phyloP scores from a whole-genome alignment of 2,329 filamentous ascomycete genomes.

The Beauveria scarabaeidicola region DNA sequence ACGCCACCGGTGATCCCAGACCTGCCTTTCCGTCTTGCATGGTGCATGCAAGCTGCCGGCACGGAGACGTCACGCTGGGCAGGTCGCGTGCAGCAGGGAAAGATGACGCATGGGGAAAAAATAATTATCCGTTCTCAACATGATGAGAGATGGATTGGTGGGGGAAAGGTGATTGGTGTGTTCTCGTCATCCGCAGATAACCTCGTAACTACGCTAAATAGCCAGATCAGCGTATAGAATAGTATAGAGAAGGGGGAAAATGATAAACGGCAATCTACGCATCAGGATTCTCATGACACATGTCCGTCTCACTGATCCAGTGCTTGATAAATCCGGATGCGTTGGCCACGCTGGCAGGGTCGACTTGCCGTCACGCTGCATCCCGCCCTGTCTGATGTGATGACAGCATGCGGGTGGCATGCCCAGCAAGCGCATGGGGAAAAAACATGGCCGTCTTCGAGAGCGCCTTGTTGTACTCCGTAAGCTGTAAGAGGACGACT shows the following conservation, averaged over 20 bases:
- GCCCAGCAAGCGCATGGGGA: neutral
- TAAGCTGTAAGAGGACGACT: too few relatives aligned
- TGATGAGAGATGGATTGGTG: neutral
- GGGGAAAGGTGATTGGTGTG: neutral
- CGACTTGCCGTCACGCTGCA: neutral
- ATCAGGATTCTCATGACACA: too few relatives aligned
- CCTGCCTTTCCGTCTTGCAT: slow-evolving; percentile 5
- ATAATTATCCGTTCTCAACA: neutral
- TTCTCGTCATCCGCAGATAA: neutral
- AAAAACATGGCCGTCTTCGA: neutral
- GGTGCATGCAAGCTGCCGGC: slow-evolving; percentile 2
- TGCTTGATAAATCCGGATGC: neutral
- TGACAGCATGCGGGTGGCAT: neutral
- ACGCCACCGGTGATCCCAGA: slow-evolving; percentile 2
- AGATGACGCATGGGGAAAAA: neutral
- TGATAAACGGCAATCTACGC: too few relatives aligned
- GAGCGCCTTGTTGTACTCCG: too few relatives aligned
- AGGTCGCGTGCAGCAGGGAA: neutral
- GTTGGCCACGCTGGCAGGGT: neutral
- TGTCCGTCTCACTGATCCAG: neutral
- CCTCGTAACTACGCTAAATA: too few relatives aligned
- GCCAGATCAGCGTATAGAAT: too few relatives aligned
- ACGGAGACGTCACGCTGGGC: neutral
- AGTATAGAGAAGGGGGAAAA: too few relatives aligned
- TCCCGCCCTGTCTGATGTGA: neutral